A percentile compares a stretch with the other conserved stretches of the same genome.
phyloP scores from a whole-genome alignment of 495 filamentous ascomycete genomes.

The Hypoxylon intermedium region DNA sequence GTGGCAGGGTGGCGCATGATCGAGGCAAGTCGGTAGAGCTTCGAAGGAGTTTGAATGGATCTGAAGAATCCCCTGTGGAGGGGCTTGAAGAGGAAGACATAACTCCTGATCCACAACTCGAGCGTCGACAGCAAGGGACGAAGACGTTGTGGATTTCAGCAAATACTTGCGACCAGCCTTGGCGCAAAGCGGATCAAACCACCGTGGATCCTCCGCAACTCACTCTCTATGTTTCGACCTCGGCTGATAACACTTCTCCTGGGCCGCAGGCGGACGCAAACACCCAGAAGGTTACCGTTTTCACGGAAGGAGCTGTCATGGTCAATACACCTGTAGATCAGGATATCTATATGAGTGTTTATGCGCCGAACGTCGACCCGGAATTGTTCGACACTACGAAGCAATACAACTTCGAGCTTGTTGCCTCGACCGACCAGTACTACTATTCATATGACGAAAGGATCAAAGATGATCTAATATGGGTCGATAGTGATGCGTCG shows the following conservation, averaged over 20 bases:
- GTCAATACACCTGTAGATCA: slow-evolving; percentile 59
- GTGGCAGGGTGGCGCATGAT: slow-evolving; percentile 26
- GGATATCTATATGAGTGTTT: slow-evolving; percentile 77
- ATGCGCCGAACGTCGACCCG: slow-evolving; percentile 65
- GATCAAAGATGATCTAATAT: slow-evolving; percentile 60
- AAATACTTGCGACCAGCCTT: slow-evolving; percentile 80
- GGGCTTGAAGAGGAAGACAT: slow-evolving; percentile 4
- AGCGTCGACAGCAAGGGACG: slow-evolving; percentile 39
- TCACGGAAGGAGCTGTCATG: slow-evolving; percentile 67
- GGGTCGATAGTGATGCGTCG: slow-evolving; percentile 79
- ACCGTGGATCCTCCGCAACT: slow-evolving; percentile 68
- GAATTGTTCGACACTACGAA: slow-evolving; percentile 56
- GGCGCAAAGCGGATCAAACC: slow-evolving; percentile 49
- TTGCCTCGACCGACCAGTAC: slow-evolving; percentile 76
- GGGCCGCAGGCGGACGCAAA: slow-evolving; percentile 62
- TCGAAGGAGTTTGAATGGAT: slow-evolving; percentile 28
- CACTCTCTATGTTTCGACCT: slow-evolving; percentile 76
- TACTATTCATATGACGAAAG: slow-evolving; percentile 67
- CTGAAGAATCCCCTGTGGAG: slow-evolving; percentile 20
- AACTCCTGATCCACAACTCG: slow-evolving; percentile 22
- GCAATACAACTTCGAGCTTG: slow-evolving; percentile 77
- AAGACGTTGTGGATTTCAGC: slow-evolving; percentile 76
- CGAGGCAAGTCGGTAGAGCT: slow-evolving; percentile 17
- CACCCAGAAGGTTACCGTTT: slow-evolving; percentile 51
- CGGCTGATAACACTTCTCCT: slow-evolving; percentile 67